A percentile compares a stretch with the other conserved stretches of the same genome.
These are phyloP conservation scores for Bertia moriformis DNA, from an alignment of 2,329 filamentous ascomycete genomes.

Conservation along the genomic window DNA sequence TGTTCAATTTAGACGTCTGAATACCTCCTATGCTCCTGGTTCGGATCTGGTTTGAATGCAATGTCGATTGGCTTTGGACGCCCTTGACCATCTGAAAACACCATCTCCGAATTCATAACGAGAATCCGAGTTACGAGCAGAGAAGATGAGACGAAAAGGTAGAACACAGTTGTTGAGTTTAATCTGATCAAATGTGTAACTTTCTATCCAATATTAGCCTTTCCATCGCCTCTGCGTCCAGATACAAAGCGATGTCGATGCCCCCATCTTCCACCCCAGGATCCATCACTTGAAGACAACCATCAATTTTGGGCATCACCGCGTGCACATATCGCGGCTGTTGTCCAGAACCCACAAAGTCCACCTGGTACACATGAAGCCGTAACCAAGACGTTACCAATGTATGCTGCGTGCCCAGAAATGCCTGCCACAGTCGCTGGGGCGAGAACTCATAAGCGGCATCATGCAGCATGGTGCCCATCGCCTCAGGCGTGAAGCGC, in stretches of 20 bases:
- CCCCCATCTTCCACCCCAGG: not conserved
- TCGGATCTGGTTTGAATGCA: too few species aligned
- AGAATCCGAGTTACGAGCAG: too few species aligned
- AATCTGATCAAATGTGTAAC: too few species aligned
- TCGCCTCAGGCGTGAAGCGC: constrained; percentile 17
- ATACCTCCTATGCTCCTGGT: too few species aligned
- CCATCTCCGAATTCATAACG: too few species aligned
- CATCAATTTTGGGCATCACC: constrained; percentile 25
- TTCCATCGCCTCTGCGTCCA: not conserved
- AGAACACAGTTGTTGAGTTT: too few species aligned
- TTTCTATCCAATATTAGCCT: too few species aligned
- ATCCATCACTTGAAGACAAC: constrained; percentile 5
- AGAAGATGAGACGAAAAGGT: too few species aligned
- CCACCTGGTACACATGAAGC: constrained; percentile 20
- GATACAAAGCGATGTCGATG: not conserved
- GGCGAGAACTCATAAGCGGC: constrained; percentile 25
- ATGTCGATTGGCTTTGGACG: too few species aligned
- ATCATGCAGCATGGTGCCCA: constrained; percentile 25
- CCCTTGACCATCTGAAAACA: too few species aligned
- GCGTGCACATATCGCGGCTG: constrained; percentile 21
- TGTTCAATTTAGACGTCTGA: too few species aligned
- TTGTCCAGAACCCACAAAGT: constrained; percentile 15
- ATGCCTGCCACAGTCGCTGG: constrained; percentile 30
- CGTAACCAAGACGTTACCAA: constrained; percentile 28
- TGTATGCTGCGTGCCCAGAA: constrained; percentile 23